Base-by-base conservation (phyloP, 108 stramenopile species). In the Poteriospumella lacustris region DNA sequence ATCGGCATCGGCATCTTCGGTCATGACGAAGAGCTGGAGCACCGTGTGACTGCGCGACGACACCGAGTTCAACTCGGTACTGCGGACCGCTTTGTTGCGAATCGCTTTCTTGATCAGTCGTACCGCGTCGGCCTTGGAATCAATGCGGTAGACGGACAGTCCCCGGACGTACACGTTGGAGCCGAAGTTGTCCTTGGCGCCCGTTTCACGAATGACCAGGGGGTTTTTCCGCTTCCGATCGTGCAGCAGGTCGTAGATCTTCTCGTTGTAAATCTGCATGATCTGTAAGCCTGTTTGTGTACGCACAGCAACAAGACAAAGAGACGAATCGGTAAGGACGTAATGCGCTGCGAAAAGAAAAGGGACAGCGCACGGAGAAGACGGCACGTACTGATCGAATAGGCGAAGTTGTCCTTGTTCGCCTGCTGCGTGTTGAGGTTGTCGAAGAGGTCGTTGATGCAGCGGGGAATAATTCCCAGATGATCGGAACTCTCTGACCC, bases 31-130 rank as follows among this genome's bases (percentile, higher is more conserved):
- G 24, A 56, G 19, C 52, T 56, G 52, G 19, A 56, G 52, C 26
- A 73, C 33, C 3, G 70, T 73, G 70, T 73, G 70, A 38, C 70
- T 73, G 26, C 70, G 70, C 43, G 44, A 52, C 26, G 70, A 73
- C 70, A 29, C 5, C 26, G 9, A 5, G 36, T 73, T 73, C 15
- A 5, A 56, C 9, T 73, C 12, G 36, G 70, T 73, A 5, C n/a
- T 3, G 9, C 70, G 43, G 9, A 38, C 70, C 12, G 33, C 33
- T 73, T 34, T 39, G 31, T 38, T 5, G 9, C 33, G 43, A 9
- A 73, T 28, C 28, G n/a, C 70, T 24, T 73, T 73, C 70, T 26
- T n/a, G 26, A 73, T n/a, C 19, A 73, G 42, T 5, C 33, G 44
- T 3, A 73, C 26, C 5, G 47, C 70, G 31, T 12, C 64, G 39